Percentiles rank a stretch among this genome's conserved stretches.
Evolutionary conservation across 2,329 filamentous ascomycete species (phyloP).

Genomic region (Aplosporella prunicola): DNA sequence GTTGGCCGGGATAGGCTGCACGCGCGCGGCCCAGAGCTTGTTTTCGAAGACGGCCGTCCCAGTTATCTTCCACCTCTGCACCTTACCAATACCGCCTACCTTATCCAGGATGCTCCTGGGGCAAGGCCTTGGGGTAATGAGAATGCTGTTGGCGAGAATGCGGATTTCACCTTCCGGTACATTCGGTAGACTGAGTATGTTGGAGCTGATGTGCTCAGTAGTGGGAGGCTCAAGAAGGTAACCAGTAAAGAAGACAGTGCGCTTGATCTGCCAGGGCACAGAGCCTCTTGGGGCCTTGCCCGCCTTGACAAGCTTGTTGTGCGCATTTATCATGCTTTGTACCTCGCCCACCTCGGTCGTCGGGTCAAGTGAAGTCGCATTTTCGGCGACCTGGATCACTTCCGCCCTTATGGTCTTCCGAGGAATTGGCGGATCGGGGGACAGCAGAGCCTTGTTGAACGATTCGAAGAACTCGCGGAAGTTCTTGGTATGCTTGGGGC

Average conservation of each 20-base stretch:
- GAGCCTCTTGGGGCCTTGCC: constrained; percentile 36
- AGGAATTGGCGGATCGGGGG: constrained; percentile 33
- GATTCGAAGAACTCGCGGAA: constrained; percentile 78
- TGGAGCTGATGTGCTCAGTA: constrained; percentile 55
- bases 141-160: constrained; percentile 77
- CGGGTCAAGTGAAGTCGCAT: constrained; percentile 63
- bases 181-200: constrained; percentile 42
- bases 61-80: constrained; percentile 74
- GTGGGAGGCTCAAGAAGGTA: constrained; percentile 72
- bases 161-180: constrained; percentile 63
- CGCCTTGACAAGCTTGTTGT: constrained; percentile 56
- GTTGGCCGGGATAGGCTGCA: constrained; percentile 58
- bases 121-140: constrained; percentile 74
- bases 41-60: constrained; percentile 67
- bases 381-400: constrained; percentile 78
- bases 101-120: constrained; percentile 65
- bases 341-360: constrained; percentile 72
- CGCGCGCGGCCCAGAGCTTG: constrained; percentile 76
- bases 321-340: constrained; percentile 79
- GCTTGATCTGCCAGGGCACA: constrained; percentile 61
- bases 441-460: constrained; percentile 57
- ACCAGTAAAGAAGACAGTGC: constrained; percentile 82
- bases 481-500: constrained; percentile 57
- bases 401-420: constrained; percentile 63
- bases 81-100: constrained; percentile 77